Conservation (phyloP, 1,284 basidiomycete species). For the Ganoderma boninense region DNA sequence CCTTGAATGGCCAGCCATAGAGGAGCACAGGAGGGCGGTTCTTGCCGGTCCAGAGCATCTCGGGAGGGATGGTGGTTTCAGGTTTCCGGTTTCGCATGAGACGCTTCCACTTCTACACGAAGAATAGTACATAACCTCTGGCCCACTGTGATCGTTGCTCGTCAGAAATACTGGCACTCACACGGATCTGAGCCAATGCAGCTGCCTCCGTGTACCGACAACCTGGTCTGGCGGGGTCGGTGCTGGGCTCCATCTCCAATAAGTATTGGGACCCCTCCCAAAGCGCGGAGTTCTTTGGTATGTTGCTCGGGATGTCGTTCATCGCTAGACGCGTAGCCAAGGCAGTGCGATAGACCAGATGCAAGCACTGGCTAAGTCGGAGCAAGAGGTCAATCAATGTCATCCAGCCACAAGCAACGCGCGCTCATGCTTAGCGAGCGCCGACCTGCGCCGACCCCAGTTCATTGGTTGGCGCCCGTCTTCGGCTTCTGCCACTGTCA, state of each 20-base stretch:
- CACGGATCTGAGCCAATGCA: not conserved
- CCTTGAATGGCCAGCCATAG: constrained; percentile 9
- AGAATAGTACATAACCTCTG: no score
- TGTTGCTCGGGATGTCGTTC: not conserved
- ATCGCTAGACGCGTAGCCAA: no score
- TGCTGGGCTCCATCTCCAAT: not conserved
- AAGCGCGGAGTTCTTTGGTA: not conserved
- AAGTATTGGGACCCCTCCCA: not conserved
- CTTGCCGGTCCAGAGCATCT: not conserved
- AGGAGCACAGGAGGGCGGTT: constrained; percentile 4
- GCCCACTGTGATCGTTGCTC: no score
- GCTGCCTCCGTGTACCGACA: not conserved
- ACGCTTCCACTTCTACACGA: constrained; percentile 12
- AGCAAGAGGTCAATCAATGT: no score
- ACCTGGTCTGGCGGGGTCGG: not conserved
- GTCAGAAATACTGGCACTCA: not conserved
- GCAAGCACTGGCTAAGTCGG: no score
- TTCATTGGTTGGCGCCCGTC: no score
- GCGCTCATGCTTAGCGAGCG: no score
- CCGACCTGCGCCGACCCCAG: no score
- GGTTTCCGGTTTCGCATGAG: constrained; percentile 6
- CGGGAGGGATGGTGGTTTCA: not conserved
- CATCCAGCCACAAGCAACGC: no score
- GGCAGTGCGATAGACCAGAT: no score
- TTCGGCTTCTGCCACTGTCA: no score